These are phyloP conservation scores for Chenopodium formosanum DNA, from an alignment of 148 eudicot genomes.

Conservation along the genomic window DNA sequence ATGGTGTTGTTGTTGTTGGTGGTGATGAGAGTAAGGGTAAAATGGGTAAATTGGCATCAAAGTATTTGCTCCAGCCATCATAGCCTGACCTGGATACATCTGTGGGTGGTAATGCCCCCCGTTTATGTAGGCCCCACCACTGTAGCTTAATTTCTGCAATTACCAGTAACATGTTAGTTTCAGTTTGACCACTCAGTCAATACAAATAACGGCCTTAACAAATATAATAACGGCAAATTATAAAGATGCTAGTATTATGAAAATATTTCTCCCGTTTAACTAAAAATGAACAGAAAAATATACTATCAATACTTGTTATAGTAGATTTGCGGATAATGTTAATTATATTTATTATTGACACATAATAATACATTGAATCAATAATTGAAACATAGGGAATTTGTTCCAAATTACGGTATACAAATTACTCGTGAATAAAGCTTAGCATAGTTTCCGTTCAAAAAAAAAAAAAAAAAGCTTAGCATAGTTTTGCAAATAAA, in stretches of 20 bases:
- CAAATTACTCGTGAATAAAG: neutral
- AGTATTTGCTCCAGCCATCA: slow-evolving; percentile 46
- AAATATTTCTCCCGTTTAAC: too few relatives aligned
- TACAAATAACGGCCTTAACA: neutral
- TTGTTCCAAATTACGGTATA: too few relatives aligned
- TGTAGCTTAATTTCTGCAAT: slow-evolving; percentile 55
- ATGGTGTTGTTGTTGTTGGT: slow-evolving; percentile 32
- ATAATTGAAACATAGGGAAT: too few relatives aligned
- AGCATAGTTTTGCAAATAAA: neutral
- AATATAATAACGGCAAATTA: too few relatives aligned
- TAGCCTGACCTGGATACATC: slow-evolving; percentile 51
- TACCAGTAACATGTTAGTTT: neutral
- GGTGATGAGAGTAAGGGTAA: slow-evolving; percentile 43
- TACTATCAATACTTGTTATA: too few relatives aligned
- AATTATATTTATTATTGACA: too few relatives aligned
- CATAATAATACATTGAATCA: too few relatives aligned
- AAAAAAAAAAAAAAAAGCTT: neutral
- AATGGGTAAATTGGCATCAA: slow-evolving; percentile 68
- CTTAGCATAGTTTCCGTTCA: neutral
- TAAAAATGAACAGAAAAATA: too few relatives aligned
- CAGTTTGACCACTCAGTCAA: slow-evolving; percentile 16
- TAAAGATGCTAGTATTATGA: neutral
- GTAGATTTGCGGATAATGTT: too few relatives aligned
- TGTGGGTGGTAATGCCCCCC: slow-evolving; percentile 46
- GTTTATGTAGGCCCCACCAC: slow-evolving; percentile 61